Evolutionary conservation across 192 early-diverging fungal genomes (phyloP).

Genomic region (Backusella macrospora): DNA sequence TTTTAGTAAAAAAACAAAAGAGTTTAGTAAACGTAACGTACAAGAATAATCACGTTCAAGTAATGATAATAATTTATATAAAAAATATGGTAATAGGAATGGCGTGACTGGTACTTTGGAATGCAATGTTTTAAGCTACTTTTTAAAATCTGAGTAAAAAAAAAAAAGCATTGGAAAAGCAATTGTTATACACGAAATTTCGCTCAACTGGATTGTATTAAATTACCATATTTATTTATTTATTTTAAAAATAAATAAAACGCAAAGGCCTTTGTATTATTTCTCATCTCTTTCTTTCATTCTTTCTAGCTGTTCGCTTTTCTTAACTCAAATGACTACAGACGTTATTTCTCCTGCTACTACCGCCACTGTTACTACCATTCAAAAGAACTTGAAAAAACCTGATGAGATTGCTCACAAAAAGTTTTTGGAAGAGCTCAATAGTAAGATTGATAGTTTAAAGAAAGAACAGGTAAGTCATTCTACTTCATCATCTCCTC

Average conservation of each 20-base stretch:
- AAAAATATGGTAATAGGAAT: too few relatives aligned
- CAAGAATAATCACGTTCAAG: too few relatives aligned
- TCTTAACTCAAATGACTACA: slow-evolving; percentile 6
- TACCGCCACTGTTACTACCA: not conserved
- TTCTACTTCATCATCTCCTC: not conserved
- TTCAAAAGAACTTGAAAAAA: slow-evolving; percentile 19
- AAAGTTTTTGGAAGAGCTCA: slow-evolving; percentile 23
- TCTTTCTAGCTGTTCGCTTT: not conserved
- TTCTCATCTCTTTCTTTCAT: not conserved
- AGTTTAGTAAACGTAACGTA: too few relatives aligned
- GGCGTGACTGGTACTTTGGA: too few relatives aligned
- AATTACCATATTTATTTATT: too few relatives aligned
- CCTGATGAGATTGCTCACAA: slow-evolving; percentile 29
- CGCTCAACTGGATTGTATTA: too few relatives aligned
- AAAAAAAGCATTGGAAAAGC: too few relatives aligned
- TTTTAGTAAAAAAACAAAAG: too few relatives aligned
- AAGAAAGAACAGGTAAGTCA: slow-evolving; percentile 29
- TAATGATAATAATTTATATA: too few relatives aligned
- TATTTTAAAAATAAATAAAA: not conserved
- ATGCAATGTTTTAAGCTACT: too few relatives aligned
- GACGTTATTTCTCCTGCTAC: not conserved
- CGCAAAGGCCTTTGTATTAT: not conserved
- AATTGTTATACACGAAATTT: too few relatives aligned
- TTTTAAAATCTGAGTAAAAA: too few relatives aligned
- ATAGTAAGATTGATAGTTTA: slow-evolving; percentile 20